Percentiles rank a stretch among this genome's conserved stretches.
These are phyloP conservation scores for Patellifolia procumbens DNA, from an alignment of 179 eudicot genomes.

Conservation along the genomic window DNA sequence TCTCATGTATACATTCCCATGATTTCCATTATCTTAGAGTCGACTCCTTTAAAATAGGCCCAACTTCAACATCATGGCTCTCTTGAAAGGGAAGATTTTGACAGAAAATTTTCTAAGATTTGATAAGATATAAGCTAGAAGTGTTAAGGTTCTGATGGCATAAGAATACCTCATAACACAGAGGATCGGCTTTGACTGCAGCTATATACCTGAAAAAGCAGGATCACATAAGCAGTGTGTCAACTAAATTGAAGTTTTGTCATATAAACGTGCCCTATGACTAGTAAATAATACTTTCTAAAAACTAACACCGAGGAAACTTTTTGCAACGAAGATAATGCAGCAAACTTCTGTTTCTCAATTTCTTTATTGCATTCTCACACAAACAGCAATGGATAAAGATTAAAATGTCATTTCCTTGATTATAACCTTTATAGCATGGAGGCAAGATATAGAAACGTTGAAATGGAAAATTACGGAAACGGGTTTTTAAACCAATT, in stretches of 20 bases:
- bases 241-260: neutral
- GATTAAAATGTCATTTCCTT: neutral
- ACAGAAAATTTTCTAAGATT: neutral
- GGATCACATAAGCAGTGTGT: neutral
- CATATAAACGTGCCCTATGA: neutral
- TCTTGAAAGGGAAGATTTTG: neutral
- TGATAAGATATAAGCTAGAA: neutral
- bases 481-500: too few species aligned
- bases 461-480: too few species aligned
- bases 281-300: neutral
- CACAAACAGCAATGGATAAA: neutral
- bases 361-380: neutral
- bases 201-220: constrained; percentile 75
- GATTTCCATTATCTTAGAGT: too few species aligned
- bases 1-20: neutral
- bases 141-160: constrained; percentile 11
- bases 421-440: neutral
- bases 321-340: neutral
- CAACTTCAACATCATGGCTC: neutral
- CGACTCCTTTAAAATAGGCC: neutral
- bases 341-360: neutral
- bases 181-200: constrained; percentile 93
- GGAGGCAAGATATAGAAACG: too few species aligned
- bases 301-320: neutral
- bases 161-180: constrained; percentile 87